Base-by-base conservation (phyloP, 805 yeast genomes). In the Priceomyces haplophilus region DNA sequence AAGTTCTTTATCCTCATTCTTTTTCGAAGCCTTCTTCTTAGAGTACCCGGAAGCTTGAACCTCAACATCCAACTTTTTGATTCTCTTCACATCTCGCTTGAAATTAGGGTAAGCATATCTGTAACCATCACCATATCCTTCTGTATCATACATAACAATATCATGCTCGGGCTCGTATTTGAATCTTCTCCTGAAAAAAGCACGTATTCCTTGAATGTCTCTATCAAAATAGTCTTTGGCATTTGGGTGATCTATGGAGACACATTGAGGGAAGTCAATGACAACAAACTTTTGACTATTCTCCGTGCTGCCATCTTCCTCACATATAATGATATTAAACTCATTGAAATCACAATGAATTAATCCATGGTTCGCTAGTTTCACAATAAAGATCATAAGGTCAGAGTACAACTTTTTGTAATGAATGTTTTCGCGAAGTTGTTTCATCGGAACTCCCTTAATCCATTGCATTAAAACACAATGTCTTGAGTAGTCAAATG, bases 281-380 rank as follows among this genome's bases (percentile, higher is more conserved):
- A 93, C 96, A 16, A 90, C 84, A 55, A 89, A 88, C 38, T 87
- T 93, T 34, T 68, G 65, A 42, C 82, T 87, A 44, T 65, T 67
- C 15, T 72, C 57, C 32, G 61, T 70, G 13, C 67, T 65, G 15
- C 73, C 76, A 35, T 76, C 78, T 24, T 78, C 72, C 48, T 85
- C 85, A 32, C 85, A 73, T 23, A 88, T 82, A 78, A 93, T 88
- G 52, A 93, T 88, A 62, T 93, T 93, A 65, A 93, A 93, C 67
- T 93, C 99, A 63, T 93, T 93, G 69, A 83, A 93, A 70, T 93
- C 99, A 74, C 99, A 91, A 65, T 93, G 99, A 41, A 93, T 89
- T 43, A 93, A 73, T 1, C 99, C 99, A 52, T 83, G 79, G 55
- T 85, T 83, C 4, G 86, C 99, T 41, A 93, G 69, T 47, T 80